Evolutionary conservation across 257 asterid genomes (phyloP).

Genomic region (Scutellaria barbata): DNA sequence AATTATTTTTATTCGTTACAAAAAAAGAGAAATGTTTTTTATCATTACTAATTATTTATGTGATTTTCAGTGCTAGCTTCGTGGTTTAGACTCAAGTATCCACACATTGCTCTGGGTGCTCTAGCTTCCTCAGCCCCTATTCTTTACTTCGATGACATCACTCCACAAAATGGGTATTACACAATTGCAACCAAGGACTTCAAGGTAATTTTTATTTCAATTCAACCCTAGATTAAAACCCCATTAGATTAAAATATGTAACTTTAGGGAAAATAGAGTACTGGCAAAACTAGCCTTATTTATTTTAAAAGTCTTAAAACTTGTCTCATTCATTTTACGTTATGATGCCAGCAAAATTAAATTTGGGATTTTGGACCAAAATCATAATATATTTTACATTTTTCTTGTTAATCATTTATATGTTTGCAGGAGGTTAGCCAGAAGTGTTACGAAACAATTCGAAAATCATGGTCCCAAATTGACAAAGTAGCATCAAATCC

Average conservation of each 20-base stretch:
- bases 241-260: too few relatives aligned
- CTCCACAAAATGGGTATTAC: slow-evolving; percentile 66
- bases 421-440: slow-evolving; percentile 58
- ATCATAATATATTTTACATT: too few relatives aligned
- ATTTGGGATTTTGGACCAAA: too few relatives aligned
- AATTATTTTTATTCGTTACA: too few relatives aligned
- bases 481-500: slow-evolving; percentile 56
- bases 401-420: too few relatives aligned
- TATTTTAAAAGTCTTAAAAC: too few relatives aligned
- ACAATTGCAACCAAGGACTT: slow-evolving; percentile 58
- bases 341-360: too few relatives aligned
- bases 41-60: background rate
- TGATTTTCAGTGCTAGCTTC: slow-evolving; percentile 66
- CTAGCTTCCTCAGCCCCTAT: slow-evolving; percentile 84
- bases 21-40: background rate
- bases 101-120: slow-evolving; percentile 80
- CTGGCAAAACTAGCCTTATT: too few relatives aligned
- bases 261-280: too few relatives aligned
- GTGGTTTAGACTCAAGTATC: slow-evolving; percentile 87
- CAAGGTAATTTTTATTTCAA: slow-evolving; percentile 42
- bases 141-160: slow-evolving; percentile 71
- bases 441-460: slow-evolving; percentile 54
- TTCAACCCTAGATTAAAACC: too few relatives aligned
- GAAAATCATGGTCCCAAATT: slow-evolving; percentile 71
- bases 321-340: too few relatives aligned